Base-by-base conservation (phyloP, 2,329 filamentous ascomycete genomes). In the Nigrospora sphaerica region DNA sequence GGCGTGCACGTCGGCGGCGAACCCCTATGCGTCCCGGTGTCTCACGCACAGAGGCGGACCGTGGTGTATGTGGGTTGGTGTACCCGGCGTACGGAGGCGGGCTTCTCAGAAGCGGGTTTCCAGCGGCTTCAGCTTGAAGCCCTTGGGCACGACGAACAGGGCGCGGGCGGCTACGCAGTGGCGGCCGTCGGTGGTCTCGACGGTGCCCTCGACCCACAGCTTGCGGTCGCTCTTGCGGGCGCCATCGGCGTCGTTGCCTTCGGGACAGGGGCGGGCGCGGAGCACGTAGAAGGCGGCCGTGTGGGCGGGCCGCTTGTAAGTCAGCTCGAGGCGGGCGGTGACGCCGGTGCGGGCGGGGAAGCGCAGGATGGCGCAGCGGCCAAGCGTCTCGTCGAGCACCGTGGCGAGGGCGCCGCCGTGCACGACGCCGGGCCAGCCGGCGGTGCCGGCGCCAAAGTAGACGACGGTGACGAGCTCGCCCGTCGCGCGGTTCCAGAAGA, bases 341-440 rank as follows among this genome's bases (percentile, higher is more conserved):
- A 83, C 65, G 56, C 78, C 74, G 32, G 73, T 75, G 39, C 68
- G 64, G 10, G 62, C 65, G 2, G 71, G 69, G 50, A 80, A 70
- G 32, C 62, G 58, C 39, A 64, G 60, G 46, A 80, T 67, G 12
- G 78, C 80, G 49, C 79, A 81, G 38, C 83, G 72, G n/a, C 81
- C 80, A 50, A 88, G 71, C 44, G 75, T 77, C 68, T 90, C 86
- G 61, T 87, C 79, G 34, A 90, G 65, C 4, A 87, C 62, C 1
- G 82, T 88, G 9, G 82, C 83, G 42, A 86, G 72, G 7, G 75
- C 71, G 13, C 86, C 86, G 46, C 86, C 86, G 66, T 92, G 86
- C 44, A 81, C 80, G 36, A 86, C 71, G 12, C 77, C 75, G 2
- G 86, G 86, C 83, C 85, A 91, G 4, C 87, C 86, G 41, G 75